phyloP scores from a whole-genome alignment of 2,329 filamentous ascomycete species.

The Cladosporium austrohemisphaericum region DNA sequence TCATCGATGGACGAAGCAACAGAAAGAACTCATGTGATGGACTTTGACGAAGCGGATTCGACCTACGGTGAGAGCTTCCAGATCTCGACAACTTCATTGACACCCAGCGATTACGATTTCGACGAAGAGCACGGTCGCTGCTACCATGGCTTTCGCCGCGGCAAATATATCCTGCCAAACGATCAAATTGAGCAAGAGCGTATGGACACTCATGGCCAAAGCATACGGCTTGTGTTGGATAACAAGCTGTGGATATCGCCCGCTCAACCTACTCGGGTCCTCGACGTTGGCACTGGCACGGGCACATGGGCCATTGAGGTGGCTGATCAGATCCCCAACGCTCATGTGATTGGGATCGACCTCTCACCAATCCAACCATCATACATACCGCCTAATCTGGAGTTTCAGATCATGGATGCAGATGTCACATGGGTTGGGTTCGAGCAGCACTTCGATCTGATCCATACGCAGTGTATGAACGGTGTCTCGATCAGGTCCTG shows the following conservation, averaged over 20 bases:
- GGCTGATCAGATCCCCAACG: conserved; percentile 33
- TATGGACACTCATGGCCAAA: conserved; percentile 22
- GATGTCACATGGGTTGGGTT: conserved; percentile 23
- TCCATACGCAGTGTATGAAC: conserved; percentile 39
- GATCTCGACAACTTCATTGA: neutral
- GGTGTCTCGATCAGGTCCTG: conserved; percentile 26
- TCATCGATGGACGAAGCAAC: neutral
- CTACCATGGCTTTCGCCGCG: conserved; percentile 17
- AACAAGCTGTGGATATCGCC: conserved; percentile 32
- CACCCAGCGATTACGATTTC: conserved; percentile 17
- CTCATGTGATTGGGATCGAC: conserved; percentile 36
- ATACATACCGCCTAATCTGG: conserved; percentile 22
- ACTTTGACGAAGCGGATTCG: neutral
- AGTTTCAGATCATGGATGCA: conserved; percentile 23
- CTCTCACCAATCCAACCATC: conserved; percentile 36
- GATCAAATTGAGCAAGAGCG: conserved; percentile 31
- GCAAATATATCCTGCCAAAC: conserved; percentile 26
- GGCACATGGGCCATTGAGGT: conserved; percentile 31
- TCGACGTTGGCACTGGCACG: conserved; percentile 49
- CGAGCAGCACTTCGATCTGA: conserved; percentile 38
- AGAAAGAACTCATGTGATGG: neutral
- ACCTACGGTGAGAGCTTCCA: neutral
- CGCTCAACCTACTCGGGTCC: conserved; percentile 39
- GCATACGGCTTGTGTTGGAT: conserved; percentile 25
- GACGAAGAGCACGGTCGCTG: conserved; percentile 18